phyloP scores from a whole-genome alignment of 2,329 filamentous ascomycete species.

The Rhynchosporium graminicola region DNA sequence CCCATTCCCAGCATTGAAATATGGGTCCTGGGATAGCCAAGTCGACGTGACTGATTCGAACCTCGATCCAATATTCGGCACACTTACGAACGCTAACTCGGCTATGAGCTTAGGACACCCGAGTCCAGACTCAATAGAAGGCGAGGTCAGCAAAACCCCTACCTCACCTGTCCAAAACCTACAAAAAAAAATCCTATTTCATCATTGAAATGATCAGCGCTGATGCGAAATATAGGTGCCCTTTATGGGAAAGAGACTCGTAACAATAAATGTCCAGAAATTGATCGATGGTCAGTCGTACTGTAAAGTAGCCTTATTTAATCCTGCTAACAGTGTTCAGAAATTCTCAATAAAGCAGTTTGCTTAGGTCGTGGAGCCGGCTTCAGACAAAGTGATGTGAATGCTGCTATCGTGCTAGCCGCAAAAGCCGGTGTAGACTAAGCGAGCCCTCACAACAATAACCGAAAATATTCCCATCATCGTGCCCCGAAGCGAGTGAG shows the following conservation, averaged over 20 bases:
- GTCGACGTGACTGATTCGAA: slow-evolving; percentile 6
- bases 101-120: not conserved
- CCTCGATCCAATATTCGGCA: slow-evolving; percentile 31
- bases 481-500: not conserved
- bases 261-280: slow-evolving; percentile 38
- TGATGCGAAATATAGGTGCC: slow-evolving; percentile 3
- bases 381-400: slow-evolving; percentile 39
- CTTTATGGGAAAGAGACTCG: slow-evolving; percentile 25
- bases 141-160: not conserved
- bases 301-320: not conserved
- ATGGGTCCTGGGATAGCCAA: slow-evolving; percentile 21
- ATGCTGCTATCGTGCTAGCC: slow-evolving; percentile 38
- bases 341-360: slow-evolving; percentile 34
- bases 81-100: slow-evolving; percentile 7
- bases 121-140: slow-evolving; percentile 8
- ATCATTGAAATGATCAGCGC: not conserved
- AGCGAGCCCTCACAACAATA: not conserved
- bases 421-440: slow-evolving; percentile 22
- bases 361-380: slow-evolving; percentile 40
- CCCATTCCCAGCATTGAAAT: slow-evolving; percentile 26
- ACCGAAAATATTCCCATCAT: not conserved
- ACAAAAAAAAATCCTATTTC: too few relatives aligned
- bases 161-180: too few relatives aligned
- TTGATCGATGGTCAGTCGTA: slow-evolving; percentile 38
- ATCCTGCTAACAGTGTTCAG: slow-evolving; percentile 24